phyloP scores from a whole-genome alignment of 306 rosid species.

The Vigna hirtella region DNA sequence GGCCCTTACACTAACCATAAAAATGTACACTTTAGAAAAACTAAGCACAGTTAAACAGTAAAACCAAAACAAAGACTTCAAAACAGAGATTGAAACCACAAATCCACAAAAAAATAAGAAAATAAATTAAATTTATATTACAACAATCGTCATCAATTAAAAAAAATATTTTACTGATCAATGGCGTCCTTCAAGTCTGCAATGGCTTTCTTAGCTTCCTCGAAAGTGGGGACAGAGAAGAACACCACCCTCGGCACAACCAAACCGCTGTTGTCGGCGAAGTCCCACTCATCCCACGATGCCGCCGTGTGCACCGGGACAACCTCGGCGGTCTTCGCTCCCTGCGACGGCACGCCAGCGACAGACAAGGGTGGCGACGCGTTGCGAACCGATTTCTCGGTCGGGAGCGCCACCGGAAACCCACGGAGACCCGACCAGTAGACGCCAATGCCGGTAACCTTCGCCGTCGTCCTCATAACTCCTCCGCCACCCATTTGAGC shows the following conservation, averaged over 20 bases:
- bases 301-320: slow-evolving; percentile 43
- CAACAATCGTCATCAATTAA: no score
- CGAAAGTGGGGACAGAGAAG: slow-evolving; percentile 55
- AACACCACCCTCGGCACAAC: slow-evolving; percentile 74
- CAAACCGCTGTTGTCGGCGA: slow-evolving; percentile 57
- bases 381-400: slow-evolving; percentile 52
- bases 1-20: background rate
- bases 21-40: background rate
- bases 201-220: slow-evolving; percentile 82
- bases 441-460: slow-evolving; percentile 60
- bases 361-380: slow-evolving; percentile 47
- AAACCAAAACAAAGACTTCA: background rate
- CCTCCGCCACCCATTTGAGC: slow-evolving; percentile 83
- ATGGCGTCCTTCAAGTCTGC: slow-evolving; percentile 75
- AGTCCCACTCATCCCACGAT: slow-evolving; percentile 72
- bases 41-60: background rate
- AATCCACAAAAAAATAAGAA: background rate
- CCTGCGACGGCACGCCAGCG: slow-evolving; percentile 42
- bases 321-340: slow-evolving; percentile 35
- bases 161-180: slow-evolving; percentile 55
- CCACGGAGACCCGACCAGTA: slow-evolving; percentile 50
- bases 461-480: slow-evolving; percentile 67
- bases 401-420: slow-evolving; percentile 10
- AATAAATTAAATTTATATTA: background rate
- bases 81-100: slow-evolving; percentile 1